Percentiles rank a stretch among this genome's conserved stretches.
Conservation (phyloP, 2,329 filamentous ascomycete species). For the Alternaria conjuncta region DNA sequence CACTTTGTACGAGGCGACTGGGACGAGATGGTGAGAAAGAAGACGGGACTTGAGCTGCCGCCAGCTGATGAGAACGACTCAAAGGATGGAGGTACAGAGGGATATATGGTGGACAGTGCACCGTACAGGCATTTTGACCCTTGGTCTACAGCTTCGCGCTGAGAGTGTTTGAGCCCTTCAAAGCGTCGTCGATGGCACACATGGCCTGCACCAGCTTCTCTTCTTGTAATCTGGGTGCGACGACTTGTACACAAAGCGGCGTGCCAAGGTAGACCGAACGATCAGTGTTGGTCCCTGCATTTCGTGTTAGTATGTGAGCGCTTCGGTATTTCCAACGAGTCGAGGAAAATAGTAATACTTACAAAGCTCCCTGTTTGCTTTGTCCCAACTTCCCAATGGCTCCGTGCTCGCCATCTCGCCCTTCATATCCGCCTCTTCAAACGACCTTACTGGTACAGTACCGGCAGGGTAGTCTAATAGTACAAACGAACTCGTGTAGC, state of each 20-base stretch:
- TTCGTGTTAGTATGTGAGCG: conserved; percentile 3
- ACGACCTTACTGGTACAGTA: conserved; percentile 60
- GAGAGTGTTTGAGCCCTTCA: conserved; percentile 30
- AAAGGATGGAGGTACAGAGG: not conserved
- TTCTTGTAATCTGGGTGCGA: conserved; percentile 63
- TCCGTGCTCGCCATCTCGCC: conserved; percentile 52
- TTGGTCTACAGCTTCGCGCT: conserved; percentile 23
- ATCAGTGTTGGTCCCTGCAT: conserved; percentile 55
- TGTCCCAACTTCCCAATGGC: conserved; percentile 64
- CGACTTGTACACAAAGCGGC: conserved; percentile 63
- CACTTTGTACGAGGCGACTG: not conserved
- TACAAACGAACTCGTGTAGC: conserved; percentile 68
- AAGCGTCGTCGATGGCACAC: conserved; percentile 58
- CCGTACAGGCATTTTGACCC: not conserved
- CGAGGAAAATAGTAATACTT: conserved; percentile 17
- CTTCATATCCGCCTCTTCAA: conserved; percentile 58
- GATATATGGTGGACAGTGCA: not conserved
- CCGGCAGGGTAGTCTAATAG: conserved; percentile 69
- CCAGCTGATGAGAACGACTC: not conserved
- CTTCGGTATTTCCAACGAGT: not conserved
- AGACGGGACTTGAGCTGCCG: not conserved
- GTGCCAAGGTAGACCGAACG: conserved; percentile 61
- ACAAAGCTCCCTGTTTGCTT: conserved; percentile 65
- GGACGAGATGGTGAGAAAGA: not conserved
- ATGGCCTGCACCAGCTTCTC: conserved; percentile 61